A percentile compares a stretch with the other conserved stretches of the same genome.
Conservation (phyloP, 164 flowering plant genomes). For the Macadamia tetraphylla region DNA sequence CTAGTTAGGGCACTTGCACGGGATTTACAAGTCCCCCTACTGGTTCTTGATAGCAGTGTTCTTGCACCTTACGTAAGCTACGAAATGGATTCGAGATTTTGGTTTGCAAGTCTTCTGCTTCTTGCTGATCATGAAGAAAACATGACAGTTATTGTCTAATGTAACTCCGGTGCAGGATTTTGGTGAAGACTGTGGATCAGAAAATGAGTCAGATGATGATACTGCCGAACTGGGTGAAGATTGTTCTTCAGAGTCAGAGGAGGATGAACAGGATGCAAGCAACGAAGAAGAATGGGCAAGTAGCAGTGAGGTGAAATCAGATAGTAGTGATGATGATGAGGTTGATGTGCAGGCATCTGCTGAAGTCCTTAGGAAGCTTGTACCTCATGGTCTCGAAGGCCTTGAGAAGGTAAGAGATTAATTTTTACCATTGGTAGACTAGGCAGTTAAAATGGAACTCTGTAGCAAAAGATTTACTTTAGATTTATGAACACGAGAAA, state of each 20-base stretch:
- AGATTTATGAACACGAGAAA: no score
- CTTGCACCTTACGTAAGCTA: constrained; percentile 89
- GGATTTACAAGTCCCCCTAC: constrained; percentile 75
- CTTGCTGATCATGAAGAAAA: neutral
- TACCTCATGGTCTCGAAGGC: constrained; percentile 61
- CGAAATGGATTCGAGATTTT: constrained; percentile 1
- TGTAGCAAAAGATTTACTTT: neutral
- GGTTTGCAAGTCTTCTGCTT: neutral
- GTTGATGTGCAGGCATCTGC: constrained; percentile 53
- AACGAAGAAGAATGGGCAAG: constrained; percentile 78
- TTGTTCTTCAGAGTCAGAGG: constrained; percentile 62
- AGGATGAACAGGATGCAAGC: constrained; percentile 72
- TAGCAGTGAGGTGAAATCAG: constrained; percentile 63
- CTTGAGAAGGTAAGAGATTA: constrained; percentile 57
- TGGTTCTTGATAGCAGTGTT: constrained; percentile 86
- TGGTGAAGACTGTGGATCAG: constrained; percentile 62
- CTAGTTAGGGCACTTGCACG: constrained; percentile 84
- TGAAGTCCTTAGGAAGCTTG: constrained; percentile 75
- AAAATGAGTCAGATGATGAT: constrained; percentile 76
- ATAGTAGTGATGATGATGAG: constrained; percentile 65
- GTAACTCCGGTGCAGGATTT: constrained; percentile 53
- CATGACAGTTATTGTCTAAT: neutral
- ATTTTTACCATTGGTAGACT: neutral
- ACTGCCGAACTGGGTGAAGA: constrained; percentile 59
- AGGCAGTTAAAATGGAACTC: neutral